These are phyloP conservation scores for Mallotus japonicus DNA, from an alignment of 441 rosid species.

Conservation along the genomic window DNA sequence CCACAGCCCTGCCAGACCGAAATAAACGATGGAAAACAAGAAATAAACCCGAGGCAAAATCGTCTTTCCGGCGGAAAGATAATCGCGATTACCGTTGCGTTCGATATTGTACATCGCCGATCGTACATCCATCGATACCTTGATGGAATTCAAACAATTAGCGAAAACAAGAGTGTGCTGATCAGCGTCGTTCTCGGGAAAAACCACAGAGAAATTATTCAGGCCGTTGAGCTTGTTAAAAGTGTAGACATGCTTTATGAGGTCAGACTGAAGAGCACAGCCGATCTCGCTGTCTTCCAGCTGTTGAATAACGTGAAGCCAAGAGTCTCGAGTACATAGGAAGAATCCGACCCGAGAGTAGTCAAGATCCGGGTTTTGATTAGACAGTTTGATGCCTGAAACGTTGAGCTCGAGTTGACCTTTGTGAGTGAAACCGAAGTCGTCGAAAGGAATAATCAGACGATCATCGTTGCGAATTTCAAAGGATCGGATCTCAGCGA, in stretches of 20 bases:
- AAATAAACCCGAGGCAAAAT: slow-evolving; percentile 77
- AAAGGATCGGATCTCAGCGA: slow-evolving; percentile 64
- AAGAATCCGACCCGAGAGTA: slow-evolving; percentile 72
- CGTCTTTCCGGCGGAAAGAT: slow-evolving; percentile 76
- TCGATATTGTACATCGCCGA: slow-evolving; percentile 90
- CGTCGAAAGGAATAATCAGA: slow-evolving; percentile 65
- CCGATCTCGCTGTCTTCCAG: slow-evolving; percentile 68
- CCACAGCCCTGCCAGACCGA: slow-evolving; percentile 66
- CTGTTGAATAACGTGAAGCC: slow-evolving; percentile 72
- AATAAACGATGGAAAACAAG: slow-evolving; percentile 59
- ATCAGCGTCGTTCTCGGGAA: slow-evolving; percentile 50
- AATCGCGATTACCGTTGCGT: slow-evolving; percentile 55
- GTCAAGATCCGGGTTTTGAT: slow-evolving; percentile 58
- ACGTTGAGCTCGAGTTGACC: slow-evolving; percentile 77
- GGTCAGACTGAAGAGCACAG: slow-evolving; percentile 67
- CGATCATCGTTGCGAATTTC: slow-evolving; percentile 75
- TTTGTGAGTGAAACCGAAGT: slow-evolving; percentile 80
- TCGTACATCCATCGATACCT: slow-evolving; percentile 63
- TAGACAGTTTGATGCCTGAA: slow-evolving; percentile 47
- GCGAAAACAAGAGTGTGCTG: slow-evolving; percentile 77
- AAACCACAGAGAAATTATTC: slow-evolving; percentile 23
- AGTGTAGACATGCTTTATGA: slow-evolving; percentile 53
- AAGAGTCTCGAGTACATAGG: slow-evolving; percentile 82
- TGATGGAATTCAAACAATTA: slow-evolving; percentile 60
- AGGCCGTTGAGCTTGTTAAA: slow-evolving; percentile 48